Evolutionary conservation across 345 rosid genomes (phyloP).

Genomic region (Acer saccharum): DNA sequence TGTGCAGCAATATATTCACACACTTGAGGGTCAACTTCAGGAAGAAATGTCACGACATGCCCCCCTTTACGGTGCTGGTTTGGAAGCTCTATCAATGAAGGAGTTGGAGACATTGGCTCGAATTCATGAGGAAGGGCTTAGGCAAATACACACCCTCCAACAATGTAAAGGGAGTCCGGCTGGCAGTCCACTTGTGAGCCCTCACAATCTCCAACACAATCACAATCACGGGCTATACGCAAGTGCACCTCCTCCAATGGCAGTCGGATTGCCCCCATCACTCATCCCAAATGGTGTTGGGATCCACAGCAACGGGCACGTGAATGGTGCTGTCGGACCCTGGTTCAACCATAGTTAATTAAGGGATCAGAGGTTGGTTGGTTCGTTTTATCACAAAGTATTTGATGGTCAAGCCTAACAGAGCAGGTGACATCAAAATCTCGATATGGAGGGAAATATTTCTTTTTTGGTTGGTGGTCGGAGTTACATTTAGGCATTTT

Average conservation of each 20-base stretch:
- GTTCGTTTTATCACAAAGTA: constrained; percentile 25
- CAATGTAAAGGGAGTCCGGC: constrained; percentile 78
- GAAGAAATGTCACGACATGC: constrained; percentile 94
- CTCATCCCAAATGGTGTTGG: constrained; percentile 73
- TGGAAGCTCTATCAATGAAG: constrained; percentile 87
- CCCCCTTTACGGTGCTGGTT: constrained; percentile 90
- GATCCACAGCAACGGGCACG: constrained; percentile 79
- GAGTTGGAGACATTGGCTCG: constrained; percentile 86
- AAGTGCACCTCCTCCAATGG: constrained; percentile 68
- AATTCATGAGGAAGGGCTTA: constrained; percentile 94
- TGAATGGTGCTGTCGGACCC: constrained; percentile 72
- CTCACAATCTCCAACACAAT: constrained; percentile 57
- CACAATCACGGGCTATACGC: constrained; percentile 77
- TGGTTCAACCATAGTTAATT: constrained; percentile 77
- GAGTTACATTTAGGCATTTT: constrained; percentile 37
- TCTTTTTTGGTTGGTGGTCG: background rate
- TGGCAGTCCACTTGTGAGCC: constrained; percentile 66
- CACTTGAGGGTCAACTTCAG: constrained; percentile 69
- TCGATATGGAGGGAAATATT: constrained; percentile 27
- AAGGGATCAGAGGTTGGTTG: constrained; percentile 12
- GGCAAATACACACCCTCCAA: constrained; percentile 79
- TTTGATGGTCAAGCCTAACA: constrained; percentile 11
- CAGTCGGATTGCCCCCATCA: constrained; percentile 66
- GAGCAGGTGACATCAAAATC: constrained; percentile 23
- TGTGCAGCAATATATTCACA: constrained; percentile 85